Evolutionary conservation across 345 rosid genomes (phyloP), one percentile per base, ranked within the genome.

Genomic region (Euphorbia lathyris): DNA sequence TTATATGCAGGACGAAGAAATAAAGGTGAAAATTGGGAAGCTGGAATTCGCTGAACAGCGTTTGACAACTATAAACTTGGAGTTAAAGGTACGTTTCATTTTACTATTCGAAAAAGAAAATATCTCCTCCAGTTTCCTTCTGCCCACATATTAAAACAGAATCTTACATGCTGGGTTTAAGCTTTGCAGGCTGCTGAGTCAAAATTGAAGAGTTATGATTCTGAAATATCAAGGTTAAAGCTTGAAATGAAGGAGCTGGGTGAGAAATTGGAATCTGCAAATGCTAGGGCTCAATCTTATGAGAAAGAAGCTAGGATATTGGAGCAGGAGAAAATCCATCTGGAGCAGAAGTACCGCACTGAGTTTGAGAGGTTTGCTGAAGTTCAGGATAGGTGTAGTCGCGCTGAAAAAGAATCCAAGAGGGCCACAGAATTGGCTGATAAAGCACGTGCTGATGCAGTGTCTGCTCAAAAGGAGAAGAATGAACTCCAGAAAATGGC

Each of bases 381-480:
- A 79, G 83, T 90, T 72, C 87, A 90, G 79, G 86, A 86, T 76
- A 83, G 98, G 79, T 92, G 96, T 75, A 87, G 76, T 63, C 68
- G 14, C 62, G 97, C 99, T 74, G 99, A 96, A 81, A 84, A 74
- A 63, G 98, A 90, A 82, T 94, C 89, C 38, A 92, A 88, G 80
- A 89, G 90, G 66, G 96, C 98, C 42, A 88, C 87, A 51, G 98
- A 96, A 67, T 25, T 88, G 70, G 99, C 99, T 30, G 97, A 92
- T 69, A 89, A 60, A 80, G 98, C 93, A 57, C 96, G 88, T 43
- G 80, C 82, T 62, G 99, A 95, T 72, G 96, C 98, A 16, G 90
- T 70, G 26, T 76, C 84, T 68, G 92, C 97, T 53, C 94, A 88
- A 62, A 92, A 77, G 80, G 99, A 90, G 72, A 96, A 87, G 80